Evolutionary conservation across 2,329 filamentous ascomycete species (phyloP).

Genomic region (Hawksworthiomyces lignivorus): DNA sequence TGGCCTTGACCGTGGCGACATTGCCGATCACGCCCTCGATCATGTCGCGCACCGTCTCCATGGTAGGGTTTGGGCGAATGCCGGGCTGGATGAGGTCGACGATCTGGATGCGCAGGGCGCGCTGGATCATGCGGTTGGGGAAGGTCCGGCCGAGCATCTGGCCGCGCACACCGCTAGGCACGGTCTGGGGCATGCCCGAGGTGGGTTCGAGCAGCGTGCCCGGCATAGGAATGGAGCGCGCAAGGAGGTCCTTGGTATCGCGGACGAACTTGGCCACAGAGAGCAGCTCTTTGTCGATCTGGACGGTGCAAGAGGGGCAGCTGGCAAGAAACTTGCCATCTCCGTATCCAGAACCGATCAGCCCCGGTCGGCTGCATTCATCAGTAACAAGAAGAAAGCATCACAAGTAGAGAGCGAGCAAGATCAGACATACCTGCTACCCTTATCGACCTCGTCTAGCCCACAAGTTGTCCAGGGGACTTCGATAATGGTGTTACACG

Average conservation of each 20-base stretch:
- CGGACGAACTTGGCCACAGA: constrained; percentile 53
- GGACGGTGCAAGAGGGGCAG: constrained; percentile 44
- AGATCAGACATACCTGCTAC: too few species aligned
- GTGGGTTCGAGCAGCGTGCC: constrained; percentile 55
- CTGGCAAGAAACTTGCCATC: constrained; percentile 43
- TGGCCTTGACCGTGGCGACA: constrained; percentile 27
- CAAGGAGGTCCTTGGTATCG: constrained; percentile 44
- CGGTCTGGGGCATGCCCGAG: constrained; percentile 39
- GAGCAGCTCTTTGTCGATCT: constrained; percentile 50
- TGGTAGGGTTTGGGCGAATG: constrained; percentile 28
- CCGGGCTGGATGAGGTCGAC: constrained; percentile 28
- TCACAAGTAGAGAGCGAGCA: too few species aligned
- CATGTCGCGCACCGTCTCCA: constrained; percentile 42
- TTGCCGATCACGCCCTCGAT: constrained; percentile 40
- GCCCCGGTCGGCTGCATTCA: too few species aligned
- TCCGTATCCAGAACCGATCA: constrained; percentile 50
- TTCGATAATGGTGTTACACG: constrained; percentile 34
- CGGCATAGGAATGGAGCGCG: constrained; percentile 48
- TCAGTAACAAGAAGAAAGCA: too few species aligned
- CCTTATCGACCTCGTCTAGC: background rate
- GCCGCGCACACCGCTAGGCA: constrained; percentile 15
- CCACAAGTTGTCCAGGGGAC: constrained; percentile 53
- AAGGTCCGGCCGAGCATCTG: constrained; percentile 44
- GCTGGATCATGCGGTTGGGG: constrained; percentile 49
- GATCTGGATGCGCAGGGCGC: constrained; percentile 35